These are phyloP conservation scores for Pulveroboletus sp. DNA, from an alignment of 768 basidiomycete genomes.

Conservation along the genomic window DNA sequence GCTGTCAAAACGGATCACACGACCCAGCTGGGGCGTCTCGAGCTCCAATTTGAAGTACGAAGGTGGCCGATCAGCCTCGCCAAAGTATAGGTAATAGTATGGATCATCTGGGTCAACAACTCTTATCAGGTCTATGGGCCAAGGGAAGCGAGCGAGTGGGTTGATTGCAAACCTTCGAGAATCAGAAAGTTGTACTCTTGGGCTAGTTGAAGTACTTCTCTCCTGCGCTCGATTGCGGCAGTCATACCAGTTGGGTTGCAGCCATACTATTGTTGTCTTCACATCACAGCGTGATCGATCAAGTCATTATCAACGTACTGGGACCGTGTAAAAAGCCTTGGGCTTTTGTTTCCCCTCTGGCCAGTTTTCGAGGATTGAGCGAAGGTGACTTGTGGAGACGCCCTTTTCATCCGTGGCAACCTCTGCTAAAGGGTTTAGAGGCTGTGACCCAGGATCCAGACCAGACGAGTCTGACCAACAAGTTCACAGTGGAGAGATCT, in stretches of 20 bases:
- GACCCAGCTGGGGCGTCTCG: slow-evolving; percentile 60
- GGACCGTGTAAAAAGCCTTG: slow-evolving; percentile 77
- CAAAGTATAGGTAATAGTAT: slow-evolving; percentile 75
- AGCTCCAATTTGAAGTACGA: slow-evolving; percentile 82
- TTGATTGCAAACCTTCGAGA: slow-evolving; percentile 59
- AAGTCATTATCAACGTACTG: slow-evolving; percentile 38
- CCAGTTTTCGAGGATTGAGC: slow-evolving; percentile 69
- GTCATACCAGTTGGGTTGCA: slow-evolving; percentile 87
- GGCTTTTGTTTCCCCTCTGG: slow-evolving; percentile 66
- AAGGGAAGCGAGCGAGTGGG: neutral
- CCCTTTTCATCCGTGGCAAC: slow-evolving; percentile 74
- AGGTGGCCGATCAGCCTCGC: slow-evolving; percentile 53
- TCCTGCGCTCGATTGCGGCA: slow-evolving; percentile 60
- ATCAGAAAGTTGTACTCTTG: slow-evolving; percentile 74
- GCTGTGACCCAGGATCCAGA: neutral
- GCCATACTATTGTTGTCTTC: slow-evolving; percentile 50
- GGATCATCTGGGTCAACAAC: slow-evolving; percentile 58
- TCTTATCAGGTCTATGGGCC: neutral
- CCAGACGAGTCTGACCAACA: slow-evolving; percentile 41
- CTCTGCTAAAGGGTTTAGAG: slow-evolving; percentile 43
- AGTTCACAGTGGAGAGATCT: slow-evolving; percentile 50
- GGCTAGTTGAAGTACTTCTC: slow-evolving; percentile 67
- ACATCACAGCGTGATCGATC: slow-evolving; percentile 1
- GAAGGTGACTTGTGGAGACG: slow-evolving; percentile 54
- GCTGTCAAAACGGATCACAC: slow-evolving; percentile 85